Evolutionary conservation across 805 yeast genomes (phyloP).

Genomic region (Kurtzmaniella fragi): DNA sequence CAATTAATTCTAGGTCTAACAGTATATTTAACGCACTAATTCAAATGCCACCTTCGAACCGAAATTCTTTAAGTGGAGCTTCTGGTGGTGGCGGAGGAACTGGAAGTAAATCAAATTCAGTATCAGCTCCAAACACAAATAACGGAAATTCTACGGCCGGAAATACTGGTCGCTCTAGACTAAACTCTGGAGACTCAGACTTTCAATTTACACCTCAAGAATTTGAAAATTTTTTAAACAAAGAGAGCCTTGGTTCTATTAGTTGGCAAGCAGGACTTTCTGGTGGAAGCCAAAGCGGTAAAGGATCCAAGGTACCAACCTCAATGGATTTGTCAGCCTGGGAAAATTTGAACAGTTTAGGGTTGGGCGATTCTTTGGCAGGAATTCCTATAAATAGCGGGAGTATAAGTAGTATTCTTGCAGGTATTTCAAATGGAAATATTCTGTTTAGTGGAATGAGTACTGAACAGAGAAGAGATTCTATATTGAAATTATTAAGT

Average conservation of each 20-base stretch:
- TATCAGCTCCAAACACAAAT: conserved; percentile 5
- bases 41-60: conserved; percentile 31
- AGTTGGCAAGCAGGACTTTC: conserved; percentile 19
- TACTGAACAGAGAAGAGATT: conserved; percentile 35
- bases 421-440: conserved; percentile 32
- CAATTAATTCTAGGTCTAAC: conserved; percentile 23
- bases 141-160: conserved; percentile 4
- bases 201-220: conserved; percentile 19
- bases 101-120: conserved; percentile 6
- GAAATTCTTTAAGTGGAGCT: conserved; percentile 29
- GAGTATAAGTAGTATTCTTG: conserved; percentile 27
- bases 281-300: conserved; percentile 2
- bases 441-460: conserved; percentile 35
- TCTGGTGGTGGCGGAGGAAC: conserved; percentile 1
- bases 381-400: conserved; percentile 23
- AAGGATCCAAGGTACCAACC: conserved; percentile 5
- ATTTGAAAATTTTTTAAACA: conserved; percentile 26
- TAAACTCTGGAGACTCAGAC: conserved; percentile 11
- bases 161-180: background rate
- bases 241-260: conserved; percentile 27
- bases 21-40: conserved; percentile 36
- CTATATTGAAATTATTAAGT: conserved; percentile 31
- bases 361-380: conserved; percentile 20
- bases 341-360: conserved; percentile 18
- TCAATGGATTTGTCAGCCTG: conserved; percentile 12